Percentiles rank a stretch among this genome's conserved stretches.
These are phyloP conservation scores for Aspergillus sclerotioniger DNA, from an alignment of 495 filamentous ascomycete species.

Conservation along the genomic window DNA sequence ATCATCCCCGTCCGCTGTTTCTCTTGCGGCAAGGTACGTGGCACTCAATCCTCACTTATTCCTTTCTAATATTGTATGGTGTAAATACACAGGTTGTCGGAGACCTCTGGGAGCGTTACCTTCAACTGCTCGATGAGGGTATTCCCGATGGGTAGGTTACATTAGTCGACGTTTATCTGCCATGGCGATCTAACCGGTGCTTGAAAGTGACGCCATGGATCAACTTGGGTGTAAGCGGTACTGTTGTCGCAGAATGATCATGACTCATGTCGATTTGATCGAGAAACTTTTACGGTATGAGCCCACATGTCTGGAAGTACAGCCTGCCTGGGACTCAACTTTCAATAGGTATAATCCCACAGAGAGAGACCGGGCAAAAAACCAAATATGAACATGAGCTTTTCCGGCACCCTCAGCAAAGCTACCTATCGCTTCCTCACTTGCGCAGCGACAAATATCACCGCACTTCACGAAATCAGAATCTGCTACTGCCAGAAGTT, in stretches of 20 bases:
- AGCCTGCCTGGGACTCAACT: background rate
- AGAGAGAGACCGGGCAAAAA: slow-evolving; percentile 36
- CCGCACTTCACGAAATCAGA: too few relatives aligned
- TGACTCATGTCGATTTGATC: slow-evolving; percentile 99
- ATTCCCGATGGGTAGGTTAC: slow-evolving; percentile 67
- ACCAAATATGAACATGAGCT: slow-evolving; percentile 24
- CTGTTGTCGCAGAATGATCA: slow-evolving; percentile 97
- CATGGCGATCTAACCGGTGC: slow-evolving; percentile 2
- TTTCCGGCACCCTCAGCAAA: background rate
- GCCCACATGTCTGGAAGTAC: background rate
- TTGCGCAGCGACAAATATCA: too few relatives aligned
- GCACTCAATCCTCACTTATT: background rate
- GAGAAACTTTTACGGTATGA: slow-evolving; percentile 94
- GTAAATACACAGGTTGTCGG: slow-evolving; percentile 70
- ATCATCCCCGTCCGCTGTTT: slow-evolving; percentile 99
- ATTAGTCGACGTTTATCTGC: background rate
- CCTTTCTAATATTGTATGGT: slow-evolving; percentile 17
- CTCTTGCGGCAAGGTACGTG: slow-evolving; percentile 92
- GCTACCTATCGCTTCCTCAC: background rate
- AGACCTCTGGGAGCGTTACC: slow-evolving; percentile 94
- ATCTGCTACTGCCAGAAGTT: too few relatives aligned
- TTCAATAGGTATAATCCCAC: slow-evolving; percentile 32
- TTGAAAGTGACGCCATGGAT: slow-evolving; percentile 83
- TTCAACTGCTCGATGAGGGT: slow-evolving; percentile 75
- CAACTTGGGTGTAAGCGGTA: slow-evolving; percentile 89